Evolutionary conservation across 2,329 filamentous ascomycete species (phyloP), one percentile per base, ranked within the genome.

Genomic region (Verticillium tricorpus): DNA sequence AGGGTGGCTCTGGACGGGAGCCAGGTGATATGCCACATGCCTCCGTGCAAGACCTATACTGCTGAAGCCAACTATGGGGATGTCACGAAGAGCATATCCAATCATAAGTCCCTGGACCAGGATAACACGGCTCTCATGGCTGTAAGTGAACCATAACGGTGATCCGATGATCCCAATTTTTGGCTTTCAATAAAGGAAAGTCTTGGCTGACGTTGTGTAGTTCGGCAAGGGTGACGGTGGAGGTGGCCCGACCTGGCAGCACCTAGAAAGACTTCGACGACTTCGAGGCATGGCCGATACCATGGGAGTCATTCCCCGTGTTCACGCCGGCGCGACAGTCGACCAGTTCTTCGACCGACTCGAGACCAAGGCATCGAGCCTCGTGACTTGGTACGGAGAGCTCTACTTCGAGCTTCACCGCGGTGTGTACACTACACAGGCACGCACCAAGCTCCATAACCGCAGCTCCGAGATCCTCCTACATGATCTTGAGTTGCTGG

Each of bases 191-290:
- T 28, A 28, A 28, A 28, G 28, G 28, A 5, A 28, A 5, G 28
- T 28, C 28, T 28, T 28, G 28, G 28, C 28, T 28, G 6, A 28
- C 28, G 2, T 45, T 5, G 2, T 5, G 5, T 11, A 64, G 11
- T 89, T 89, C 67, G 87, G 87, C 25, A 89, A 89, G 69, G 87
- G 87, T 35, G 87, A 90, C 62, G 87, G 87, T 45, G 87, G 87
- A 56, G 87, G 87, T 63, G 87, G 87, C 2, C 87, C 87, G 28
- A 89, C 86, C 0, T 88, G 82, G 69, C 82, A 83, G 64, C 86
- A 89, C 65, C 76, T 90, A 17, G 87, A 89, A 69, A 89, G 89
- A 72, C 78, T 89, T n/a, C 79, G 87, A 62, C 79, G 87, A 60
- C 86, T 84, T 73, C 84, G 87, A 63, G 87, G 86, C 45, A 77